Evolutionary conservation across 768 basidiomycete species (phyloP), one percentile per base, ranked within the genome.

Genomic region (Amanita muscaria): DNA sequence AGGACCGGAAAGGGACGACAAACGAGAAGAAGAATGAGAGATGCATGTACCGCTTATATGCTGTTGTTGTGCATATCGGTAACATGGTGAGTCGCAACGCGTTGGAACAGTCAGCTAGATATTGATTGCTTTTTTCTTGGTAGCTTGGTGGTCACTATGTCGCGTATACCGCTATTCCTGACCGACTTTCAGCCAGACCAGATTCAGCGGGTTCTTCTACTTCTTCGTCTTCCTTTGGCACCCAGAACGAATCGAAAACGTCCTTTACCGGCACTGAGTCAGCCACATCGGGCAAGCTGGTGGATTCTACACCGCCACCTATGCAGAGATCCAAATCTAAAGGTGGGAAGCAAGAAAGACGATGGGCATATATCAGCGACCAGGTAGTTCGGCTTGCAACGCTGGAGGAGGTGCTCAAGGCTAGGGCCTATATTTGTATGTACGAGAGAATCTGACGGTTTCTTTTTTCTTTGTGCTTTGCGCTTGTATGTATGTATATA

Each of bases 351-450:
- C 42, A 55, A 16, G 66, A 61, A 31, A 54, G 90, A 33, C 78
- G 86, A 49, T 97, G 93, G 93, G 88, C 87, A 36, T 93, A 85
- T 59, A 82, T 94, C 62, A 92, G 89, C 53, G 93, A 97, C 57
- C 88, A 86, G 2, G 65, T 76, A 35, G 90, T 97, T n/a, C 72
- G 85, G 35, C 65, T 87, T 36, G 77, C 84, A 8, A 77, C 81
- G 33, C 60, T 94, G 38, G 88, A 92, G 34, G 93, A 96, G 59
- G 93, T 96, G 2, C 68, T 96, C 56, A 84, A 82, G 61, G 81
- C 83, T 47, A 93, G 87, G 60, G 91, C 92, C 27, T 98, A 96
- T 61, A 75, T 96, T 40, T 90, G 90, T 64, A 91, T 93, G 81
- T 90, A 89, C 58, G 87, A 90, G 66, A 74, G 83, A 43, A 68